phyloP scores from a whole-genome alignment of 495 filamentous ascomycete genomes.

The Rostrohypoxylon terebratum region DNA sequence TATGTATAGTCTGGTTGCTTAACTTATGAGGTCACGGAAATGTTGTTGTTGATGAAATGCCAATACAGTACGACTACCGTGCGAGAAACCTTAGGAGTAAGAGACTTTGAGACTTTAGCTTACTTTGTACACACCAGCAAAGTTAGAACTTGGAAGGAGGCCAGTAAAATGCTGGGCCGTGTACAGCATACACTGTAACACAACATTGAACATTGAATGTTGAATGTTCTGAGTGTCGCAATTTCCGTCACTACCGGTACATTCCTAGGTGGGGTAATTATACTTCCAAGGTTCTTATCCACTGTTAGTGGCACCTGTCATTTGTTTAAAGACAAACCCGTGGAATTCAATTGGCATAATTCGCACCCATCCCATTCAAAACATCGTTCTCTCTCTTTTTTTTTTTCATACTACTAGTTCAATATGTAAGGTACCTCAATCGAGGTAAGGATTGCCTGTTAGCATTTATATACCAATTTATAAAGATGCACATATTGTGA shows the following conservation, averaged over 20 bases:
- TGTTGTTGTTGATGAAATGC: conserved; percentile 1
- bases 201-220: not conserved
- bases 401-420: not conserved
- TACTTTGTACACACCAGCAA: conserved; percentile 5
- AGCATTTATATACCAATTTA: not conserved
- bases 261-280: not conserved
- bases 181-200: conserved; percentile 1
- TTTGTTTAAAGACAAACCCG: not conserved
- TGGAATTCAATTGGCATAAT: not conserved
- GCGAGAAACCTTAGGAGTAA: not conserved
- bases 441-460: not conserved
- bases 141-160: not conserved
- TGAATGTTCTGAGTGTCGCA: not conserved
- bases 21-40: not conserved
- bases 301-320: not conserved
- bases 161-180: not conserved
- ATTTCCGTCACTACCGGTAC: not conserved
- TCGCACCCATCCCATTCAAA: conserved; percentile 1
- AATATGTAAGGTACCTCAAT: conserved; percentile 1
- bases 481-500: not conserved
- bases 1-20: not conserved
- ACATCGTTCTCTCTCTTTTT: not conserved
- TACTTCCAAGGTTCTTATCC: not conserved
- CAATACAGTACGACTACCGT: conserved; percentile 25
- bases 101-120: no score